These are phyloP conservation scores for Penicillium corylophilum DNA, from an alignment of 2,329 filamentous ascomycete species.

Conservation along the genomic window DNA sequence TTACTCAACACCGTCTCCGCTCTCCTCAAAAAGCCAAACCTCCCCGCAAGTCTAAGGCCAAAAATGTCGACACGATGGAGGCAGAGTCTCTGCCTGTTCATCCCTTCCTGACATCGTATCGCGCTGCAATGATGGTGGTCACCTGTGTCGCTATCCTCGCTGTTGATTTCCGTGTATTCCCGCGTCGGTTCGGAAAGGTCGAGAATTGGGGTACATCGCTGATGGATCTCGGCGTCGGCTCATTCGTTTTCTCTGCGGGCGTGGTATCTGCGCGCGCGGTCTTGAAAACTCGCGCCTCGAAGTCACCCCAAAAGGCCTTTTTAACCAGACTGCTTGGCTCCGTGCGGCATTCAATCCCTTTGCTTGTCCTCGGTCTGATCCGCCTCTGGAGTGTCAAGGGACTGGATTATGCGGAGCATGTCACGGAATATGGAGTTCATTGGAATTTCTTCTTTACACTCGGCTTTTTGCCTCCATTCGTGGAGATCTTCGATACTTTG, in stretches of 20 bases:
- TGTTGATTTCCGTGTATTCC: conserved; percentile 92
- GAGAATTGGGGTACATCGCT: conserved; percentile 99
- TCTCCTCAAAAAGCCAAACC: conserved; percentile 37
- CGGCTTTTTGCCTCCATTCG: conserved; percentile 81
- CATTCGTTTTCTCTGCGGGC: conserved; percentile 93
- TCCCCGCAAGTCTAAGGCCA: conserved; percentile 22
- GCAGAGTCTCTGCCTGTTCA: conserved; percentile 69
- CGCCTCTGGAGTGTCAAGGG: conserved; percentile 88
- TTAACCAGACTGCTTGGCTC: conserved; percentile 62
- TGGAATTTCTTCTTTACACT: conserved; percentile 99
- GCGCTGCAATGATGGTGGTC: conserved; percentile 84
- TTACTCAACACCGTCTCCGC: conserved; percentile 35
- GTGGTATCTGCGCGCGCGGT: conserved; percentile 83
- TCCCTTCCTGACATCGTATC: conserved; percentile 89
- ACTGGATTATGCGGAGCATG: conserved; percentile 93
- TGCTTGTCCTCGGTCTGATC: conserved; percentile 75
- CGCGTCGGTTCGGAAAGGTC: conserved; percentile 91
- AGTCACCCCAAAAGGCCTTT: conserved; percentile 47
- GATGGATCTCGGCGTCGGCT: conserved; percentile 97
- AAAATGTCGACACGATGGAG: conserved; percentile 21
- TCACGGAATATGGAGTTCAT: conserved; percentile 95
- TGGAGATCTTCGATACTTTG: conserved; percentile 75
- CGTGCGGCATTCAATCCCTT: conserved; percentile 75
- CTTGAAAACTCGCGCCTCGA: conserved; percentile 64
- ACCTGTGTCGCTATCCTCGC: conserved; percentile 93